Conservation (phyloP, 495 filamentous ascomycete genomes). For the Hamigera avellanea region DNA sequence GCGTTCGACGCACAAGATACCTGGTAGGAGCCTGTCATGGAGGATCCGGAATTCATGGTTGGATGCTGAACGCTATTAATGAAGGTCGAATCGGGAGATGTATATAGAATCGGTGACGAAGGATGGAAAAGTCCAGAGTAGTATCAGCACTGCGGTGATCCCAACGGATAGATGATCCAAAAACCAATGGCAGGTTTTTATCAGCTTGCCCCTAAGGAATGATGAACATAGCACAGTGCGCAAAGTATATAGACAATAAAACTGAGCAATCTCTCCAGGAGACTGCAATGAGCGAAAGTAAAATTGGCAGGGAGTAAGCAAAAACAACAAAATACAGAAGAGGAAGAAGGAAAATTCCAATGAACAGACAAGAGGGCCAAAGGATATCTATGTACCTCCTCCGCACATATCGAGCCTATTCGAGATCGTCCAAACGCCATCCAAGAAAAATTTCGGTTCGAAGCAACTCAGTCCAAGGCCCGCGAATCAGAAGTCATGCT, state of each 20-base stretch:
- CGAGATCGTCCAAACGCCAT: not conserved
- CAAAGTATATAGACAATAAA: not conserved
- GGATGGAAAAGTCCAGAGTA: too few relatives aligned
- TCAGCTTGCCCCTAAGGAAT: too few relatives aligned
- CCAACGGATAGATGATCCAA: too few relatives aligned
- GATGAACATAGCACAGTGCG: not conserved
- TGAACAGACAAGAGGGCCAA: not conserved
- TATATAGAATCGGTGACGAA: too few relatives aligned
- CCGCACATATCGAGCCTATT: not conserved
- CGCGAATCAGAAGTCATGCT: not conserved
- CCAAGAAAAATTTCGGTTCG: too few relatives aligned
- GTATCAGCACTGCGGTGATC: too few relatives aligned
- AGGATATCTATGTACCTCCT: too few relatives aligned
- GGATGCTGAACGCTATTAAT: conserved; percentile 18
- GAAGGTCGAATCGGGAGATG: too few relatives aligned
- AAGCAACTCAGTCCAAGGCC: not conserved
- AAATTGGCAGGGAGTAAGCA: not conserved
- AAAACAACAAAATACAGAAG: conserved; percentile 3
- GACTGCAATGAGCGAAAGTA: conserved; percentile 1
- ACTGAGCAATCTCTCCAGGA: conserved; percentile 13
- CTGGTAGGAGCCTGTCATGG: conserved; percentile 16
- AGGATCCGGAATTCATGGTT: conserved; percentile 7
- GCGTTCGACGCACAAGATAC: conserved; percentile 21
- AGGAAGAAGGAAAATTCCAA: conserved; percentile 1
- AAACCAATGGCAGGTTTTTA: too few relatives aligned